phyloP scores from a whole-genome alignment of 2,329 filamentous ascomycete species.

The Claviceps sp. region DNA sequence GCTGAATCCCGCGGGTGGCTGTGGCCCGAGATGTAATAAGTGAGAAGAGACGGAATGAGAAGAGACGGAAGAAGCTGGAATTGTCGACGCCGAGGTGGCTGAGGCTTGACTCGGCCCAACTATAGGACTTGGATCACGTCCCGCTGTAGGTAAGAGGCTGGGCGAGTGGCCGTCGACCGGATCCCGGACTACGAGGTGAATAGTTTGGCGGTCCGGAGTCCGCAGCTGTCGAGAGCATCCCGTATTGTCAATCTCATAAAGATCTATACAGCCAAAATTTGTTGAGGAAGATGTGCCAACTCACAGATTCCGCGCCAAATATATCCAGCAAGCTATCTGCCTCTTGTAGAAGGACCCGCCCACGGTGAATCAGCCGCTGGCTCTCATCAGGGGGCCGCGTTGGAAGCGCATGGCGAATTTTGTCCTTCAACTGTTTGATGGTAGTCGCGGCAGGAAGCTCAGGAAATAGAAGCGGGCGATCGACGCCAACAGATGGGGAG shows the following conservation, averaged over 20 bases:
- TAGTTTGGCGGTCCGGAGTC: conserved; percentile 32
- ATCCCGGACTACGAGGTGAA: conserved; percentile 40
- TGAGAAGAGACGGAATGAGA: conserved; percentile 3
- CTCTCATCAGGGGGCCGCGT: conserved; percentile 38
- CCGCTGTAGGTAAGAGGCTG: conserved; percentile 11
- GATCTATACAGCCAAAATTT: background rate
- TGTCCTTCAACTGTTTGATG: conserved; percentile 43
- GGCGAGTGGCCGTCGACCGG: conserved; percentile 16
- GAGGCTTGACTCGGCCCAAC: background rate
- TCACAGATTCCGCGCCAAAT: conserved; percentile 41
- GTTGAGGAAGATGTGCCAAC: conserved; percentile 9
- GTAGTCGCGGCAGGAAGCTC: conserved; percentile 36
- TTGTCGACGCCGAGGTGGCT: background rate
- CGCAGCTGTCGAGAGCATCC: conserved; percentile 22
- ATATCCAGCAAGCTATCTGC: conserved; percentile 41
- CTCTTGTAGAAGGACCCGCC: conserved; percentile 40
- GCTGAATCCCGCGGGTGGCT: conserved; percentile 15
- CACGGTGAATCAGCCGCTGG: conserved; percentile 48
- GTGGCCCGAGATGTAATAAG: conserved; percentile 13
- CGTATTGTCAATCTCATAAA: conserved; percentile 5
- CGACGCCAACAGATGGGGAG: conserved; percentile 43
- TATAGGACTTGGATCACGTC: conserved; percentile 16
- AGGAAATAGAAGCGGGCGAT: conserved; percentile 35
- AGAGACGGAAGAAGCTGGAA: conserved; percentile 5
- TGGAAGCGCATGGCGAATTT: conserved; percentile 37